Evolutionary conservation across 1,139 yeast genomes (phyloP).

Genomic region (Geotrichum bryndzae): DNA sequence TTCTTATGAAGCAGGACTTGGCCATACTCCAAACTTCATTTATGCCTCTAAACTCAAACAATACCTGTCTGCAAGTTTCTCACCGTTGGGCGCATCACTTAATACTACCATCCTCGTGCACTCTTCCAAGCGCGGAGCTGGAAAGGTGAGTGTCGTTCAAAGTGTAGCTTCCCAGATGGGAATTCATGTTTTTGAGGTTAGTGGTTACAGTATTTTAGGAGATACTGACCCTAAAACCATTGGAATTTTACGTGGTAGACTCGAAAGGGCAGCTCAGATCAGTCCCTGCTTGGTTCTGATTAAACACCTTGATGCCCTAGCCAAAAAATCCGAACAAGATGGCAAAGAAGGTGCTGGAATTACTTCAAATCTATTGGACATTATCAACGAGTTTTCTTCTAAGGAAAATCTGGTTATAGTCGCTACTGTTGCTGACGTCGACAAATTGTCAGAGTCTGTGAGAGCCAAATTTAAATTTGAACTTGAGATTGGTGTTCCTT

Average conservation of each 20-base stretch:
- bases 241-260: conserved; percentile 68
- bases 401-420: conserved; percentile 47
- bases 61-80: conserved; percentile 31
- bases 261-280: conserved; percentile 53
- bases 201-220: conserved; percentile 48
- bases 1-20: conserved; percentile 25
- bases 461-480: conserved; percentile 74
- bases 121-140: conserved; percentile 71
- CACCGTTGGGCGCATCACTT: conserved; percentile 37
- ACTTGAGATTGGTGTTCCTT: conserved; percentile 68
- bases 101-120: conserved; percentile 61
- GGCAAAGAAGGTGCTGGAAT: conserved; percentile 49
- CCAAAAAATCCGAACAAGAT: conserved; percentile 63
- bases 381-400: conserved; percentile 52
- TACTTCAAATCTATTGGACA: conserved; percentile 52
- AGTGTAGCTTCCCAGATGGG: conserved; percentile 58
- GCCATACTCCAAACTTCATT: conserved; percentile 43
- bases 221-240: conserved; percentile 76
- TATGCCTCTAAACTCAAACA: conserved; percentile 45
- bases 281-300: conserved; percentile 49
- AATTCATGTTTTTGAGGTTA: conserved; percentile 61
- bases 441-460: conserved; percentile 58
- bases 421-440: conserved; percentile 68
- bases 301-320: conserved; percentile 69
- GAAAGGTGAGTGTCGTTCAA: conserved; percentile 62